Evolutionary conservation across 306 rosid species (phyloP), one percentile per base, ranked within the genome.

Genomic region (Ormosia emarginata): DNA sequence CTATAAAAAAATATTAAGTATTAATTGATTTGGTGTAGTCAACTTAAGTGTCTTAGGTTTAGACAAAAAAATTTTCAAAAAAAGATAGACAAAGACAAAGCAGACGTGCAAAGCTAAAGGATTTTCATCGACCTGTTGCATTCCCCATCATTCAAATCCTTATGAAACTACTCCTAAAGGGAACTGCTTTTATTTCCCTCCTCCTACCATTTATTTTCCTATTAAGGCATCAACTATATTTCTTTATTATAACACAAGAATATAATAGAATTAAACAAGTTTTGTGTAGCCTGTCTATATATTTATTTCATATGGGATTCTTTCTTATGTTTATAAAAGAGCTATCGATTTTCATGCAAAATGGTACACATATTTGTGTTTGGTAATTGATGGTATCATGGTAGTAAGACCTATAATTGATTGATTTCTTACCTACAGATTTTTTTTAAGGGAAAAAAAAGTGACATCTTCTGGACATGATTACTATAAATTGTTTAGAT

Each of bases 51-150:
- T n/a, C n/a, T n/a, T n/a, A n/a, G n/a, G n/a, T n/a, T n/a, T n/a
- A n/a, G n/a, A n/a, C n/a, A n/a, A n/a, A n/a, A n/a, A n/a, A n/a
- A n/a, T n/a, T n/a, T n/a, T n/a, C n/a, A n/a, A n/a, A n/a, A n/a
- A n/a, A n/a, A n/a, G n/a, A n/a, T n/a, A n/a, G n/a, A n/a, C n/a
- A n/a, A n/a, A 61, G 88, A 68, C 7, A 32, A 7, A 12, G 8
- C 56, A 41, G 80, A 75, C 0, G 74, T 24, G 61, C 55, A 55
- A 79, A 29, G 30, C 2, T 43, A 84, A 81, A 18, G 85, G 79
- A 0, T 82, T 86, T 76, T 49, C 90, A 0, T 84, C 89, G 2
- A 1, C 73, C 0, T 29, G 58, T 71, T 80, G 72, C 4, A 11
- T 75, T 8, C 41, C 79, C 0, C 11, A 53, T 4, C 75, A 67